These are phyloP conservation scores for Tulasnella sp. DNA, from an alignment of 768 basidiomycete genomes.

Conservation along the genomic window DNA sequence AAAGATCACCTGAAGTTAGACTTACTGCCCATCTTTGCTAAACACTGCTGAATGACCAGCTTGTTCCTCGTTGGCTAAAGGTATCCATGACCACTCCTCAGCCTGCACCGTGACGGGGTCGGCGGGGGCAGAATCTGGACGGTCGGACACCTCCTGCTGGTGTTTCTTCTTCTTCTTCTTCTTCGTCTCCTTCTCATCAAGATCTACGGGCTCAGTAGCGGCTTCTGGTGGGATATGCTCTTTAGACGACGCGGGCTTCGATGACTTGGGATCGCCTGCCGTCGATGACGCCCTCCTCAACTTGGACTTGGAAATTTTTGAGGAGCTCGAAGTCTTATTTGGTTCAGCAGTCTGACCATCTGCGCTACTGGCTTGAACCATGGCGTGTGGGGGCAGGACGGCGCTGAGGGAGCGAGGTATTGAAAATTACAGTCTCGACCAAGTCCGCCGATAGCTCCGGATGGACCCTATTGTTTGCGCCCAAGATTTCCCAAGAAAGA, in stretches of 20 bases:
- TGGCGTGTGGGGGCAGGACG: neutral
- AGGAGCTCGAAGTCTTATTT: neutral
- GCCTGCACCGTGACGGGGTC: neutral
- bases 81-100: slow-evolving; percentile 21
- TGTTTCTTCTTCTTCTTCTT: neutral
- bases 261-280: neutral
- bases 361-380: neutral
- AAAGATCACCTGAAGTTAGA: slow-evolving; percentile 23
- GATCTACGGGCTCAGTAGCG: neutral
- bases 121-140: neutral
- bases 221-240: neutral
- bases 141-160: neutral
- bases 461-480: neutral
- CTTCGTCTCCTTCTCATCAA: neutral
- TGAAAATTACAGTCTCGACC: slow-evolving; percentile 1
- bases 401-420: neutral
- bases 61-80: slow-evolving; percentile 42
- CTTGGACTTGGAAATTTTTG: neutral
- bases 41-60: slow-evolving; percentile 67
- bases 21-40: slow-evolving; percentile 80
- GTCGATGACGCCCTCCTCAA: neutral
- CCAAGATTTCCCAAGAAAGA: neutral
- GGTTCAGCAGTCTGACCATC: neutral
- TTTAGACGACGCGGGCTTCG: neutral
- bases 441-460: neutral